A percentile compares a stretch with the other conserved stretches of the same genome.
Evolutionary conservation across 176 grass and related monocot species (phyloP).

Genomic region (Olyra latifolia): DNA sequence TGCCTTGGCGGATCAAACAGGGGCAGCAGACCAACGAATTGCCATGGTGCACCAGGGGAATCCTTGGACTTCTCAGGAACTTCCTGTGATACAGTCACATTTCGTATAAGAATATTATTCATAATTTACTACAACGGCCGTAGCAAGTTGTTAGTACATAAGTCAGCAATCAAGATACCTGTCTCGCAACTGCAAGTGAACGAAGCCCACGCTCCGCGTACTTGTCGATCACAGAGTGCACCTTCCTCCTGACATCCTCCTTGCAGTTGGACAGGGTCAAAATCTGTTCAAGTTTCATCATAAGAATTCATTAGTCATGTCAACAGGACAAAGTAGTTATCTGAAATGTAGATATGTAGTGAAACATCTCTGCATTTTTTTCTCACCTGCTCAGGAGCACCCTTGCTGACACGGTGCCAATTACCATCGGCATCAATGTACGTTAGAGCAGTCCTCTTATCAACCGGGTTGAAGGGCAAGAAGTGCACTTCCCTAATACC

Average conservation of each 20-base stretch:
- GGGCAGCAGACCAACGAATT: conserved; percentile 90
- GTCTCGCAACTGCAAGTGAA: conserved; percentile 87
- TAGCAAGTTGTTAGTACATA: background rate
- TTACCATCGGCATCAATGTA: conserved; percentile 74
- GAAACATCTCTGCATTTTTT: background rate
- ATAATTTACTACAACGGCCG: background rate
- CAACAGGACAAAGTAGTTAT: conserved; percentile 15
- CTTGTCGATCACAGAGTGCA: conserved; percentile 79
- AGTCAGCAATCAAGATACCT: conserved; percentile 47
- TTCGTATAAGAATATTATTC: conserved; percentile 26
- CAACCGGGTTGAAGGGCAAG: conserved; percentile 97
- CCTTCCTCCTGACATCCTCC: conserved; percentile 80
- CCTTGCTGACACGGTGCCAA: conserved; percentile 98
- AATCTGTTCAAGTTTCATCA: conserved; percentile 58
- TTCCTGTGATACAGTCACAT: conserved; percentile 57
- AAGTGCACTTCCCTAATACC: conserved; percentile 96
- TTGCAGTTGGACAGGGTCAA: conserved; percentile 79
- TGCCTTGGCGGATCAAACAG: conserved; percentile 96
- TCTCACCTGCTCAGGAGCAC: conserved; percentile 91
- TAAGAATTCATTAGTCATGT: conserved; percentile 21
- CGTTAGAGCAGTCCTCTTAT: conserved; percentile 97
- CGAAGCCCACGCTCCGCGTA: conserved; percentile 95
- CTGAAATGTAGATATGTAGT: background rate
- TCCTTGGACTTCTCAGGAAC: conserved; percentile 91
- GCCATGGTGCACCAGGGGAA: conserved; percentile 74